Evolutionary conservation across 116 monocot species (phyloP).

Genomic region (Phalaenopsis hybrid): DNA sequence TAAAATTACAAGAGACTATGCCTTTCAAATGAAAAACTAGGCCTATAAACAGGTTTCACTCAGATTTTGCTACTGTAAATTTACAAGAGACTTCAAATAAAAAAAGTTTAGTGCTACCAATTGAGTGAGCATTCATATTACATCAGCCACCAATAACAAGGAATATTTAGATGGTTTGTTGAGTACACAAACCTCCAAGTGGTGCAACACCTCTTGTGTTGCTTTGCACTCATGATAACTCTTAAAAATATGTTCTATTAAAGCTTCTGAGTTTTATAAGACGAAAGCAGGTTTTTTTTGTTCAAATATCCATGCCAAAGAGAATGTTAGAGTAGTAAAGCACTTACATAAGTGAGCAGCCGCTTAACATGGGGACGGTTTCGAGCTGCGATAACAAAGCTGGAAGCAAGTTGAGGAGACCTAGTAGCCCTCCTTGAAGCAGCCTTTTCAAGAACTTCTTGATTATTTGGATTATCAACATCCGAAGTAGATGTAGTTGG

Average conservation of each 20-base stretch:
- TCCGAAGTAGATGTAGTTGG: slow-evolving; percentile 94
- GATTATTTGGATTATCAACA: slow-evolving; percentile 79
- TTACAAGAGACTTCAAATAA: neutral
- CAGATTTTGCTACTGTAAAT: neutral
- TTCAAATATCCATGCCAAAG: too few relatives aligned
- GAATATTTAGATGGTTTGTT: neutral
- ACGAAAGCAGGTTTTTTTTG: too few relatives aligned
- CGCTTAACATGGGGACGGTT: slow-evolving; percentile 44
- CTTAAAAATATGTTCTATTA: neutral
- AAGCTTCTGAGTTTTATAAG: neutral
- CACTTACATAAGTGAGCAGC: slow-evolving; percentile 77
- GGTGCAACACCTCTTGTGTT: neutral
- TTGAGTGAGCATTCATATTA: too few relatives aligned
- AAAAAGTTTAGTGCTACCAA: neutral
- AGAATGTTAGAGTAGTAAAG: neutral
- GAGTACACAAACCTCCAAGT: neutral
- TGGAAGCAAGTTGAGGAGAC: slow-evolving; percentile 60
- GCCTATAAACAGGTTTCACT: neutral
- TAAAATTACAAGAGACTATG: too few relatives aligned
- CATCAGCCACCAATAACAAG: neutral
- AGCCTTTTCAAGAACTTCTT: slow-evolving; percentile 42
- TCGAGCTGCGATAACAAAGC: slow-evolving; percentile 50
- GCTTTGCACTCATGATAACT: neutral
- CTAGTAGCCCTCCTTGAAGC: slow-evolving; percentile 33
- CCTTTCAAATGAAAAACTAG: too few relatives aligned